Base-by-base conservation (phyloP, 768 basidiomycete species). In the Russula brevipes region DNA sequence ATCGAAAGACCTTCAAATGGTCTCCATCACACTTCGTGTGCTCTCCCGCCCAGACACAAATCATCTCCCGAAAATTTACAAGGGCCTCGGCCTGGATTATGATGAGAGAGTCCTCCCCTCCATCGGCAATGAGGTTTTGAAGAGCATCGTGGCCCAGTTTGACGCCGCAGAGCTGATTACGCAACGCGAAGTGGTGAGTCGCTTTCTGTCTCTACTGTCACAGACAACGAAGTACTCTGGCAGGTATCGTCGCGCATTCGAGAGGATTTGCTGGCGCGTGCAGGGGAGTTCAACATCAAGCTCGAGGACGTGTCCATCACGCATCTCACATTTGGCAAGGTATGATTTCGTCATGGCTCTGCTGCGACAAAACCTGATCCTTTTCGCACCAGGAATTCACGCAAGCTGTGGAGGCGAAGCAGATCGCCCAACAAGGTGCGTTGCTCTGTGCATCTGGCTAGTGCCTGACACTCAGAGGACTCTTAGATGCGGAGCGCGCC, bases 351-450 rank as follows among this genome's bases (percentile, higher is more conserved):
- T 44, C 19, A 24, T 30, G 55, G 19, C 38, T 16, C 2, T 10
- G 16, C n/a, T 17, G 30, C 24, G 24, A 49, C 12, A 44, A 55
- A 24, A 57, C 47, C 49, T 54, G 16, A 72, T 56, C n/a, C 19
- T 52, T 45, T n/a, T 54, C 51, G 19, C 36, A 3, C 47, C 66
- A 92, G 91, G 91, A 93, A 84, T 93, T 94, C 73, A 92, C 92
- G 6, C 87, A 89, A 86, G 97, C 97, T n/a, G 97, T 99, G 9
- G 97, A 99, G 77, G 96, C 96, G 45, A 99, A 99, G 76, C 97
- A 98, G 76, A 98, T 99, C 73, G 97, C 97, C 10, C 97, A 99
- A 74, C 97, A 99, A 83, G 91, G 91, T 92, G 69, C 53, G 78
- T 31, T 52, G 10, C 14, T 46, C 17, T 17, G 16, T 39, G n/a